phyloP scores from a whole-genome alignment of 169 alveolate species.

The Plasmodium adleri region DNA sequence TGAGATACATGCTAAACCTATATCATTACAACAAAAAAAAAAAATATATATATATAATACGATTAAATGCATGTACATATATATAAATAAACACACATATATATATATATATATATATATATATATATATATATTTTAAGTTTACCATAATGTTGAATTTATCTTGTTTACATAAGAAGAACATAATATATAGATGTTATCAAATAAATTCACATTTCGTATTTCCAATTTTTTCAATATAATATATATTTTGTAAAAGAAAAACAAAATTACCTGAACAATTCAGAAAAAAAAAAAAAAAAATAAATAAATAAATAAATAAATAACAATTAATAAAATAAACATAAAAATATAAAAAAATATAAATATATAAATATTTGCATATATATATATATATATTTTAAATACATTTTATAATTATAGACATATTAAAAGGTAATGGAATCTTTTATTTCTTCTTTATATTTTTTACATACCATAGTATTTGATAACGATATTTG shows the following conservation, averaged over 20 bases:
- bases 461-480: conserved; percentile 42
- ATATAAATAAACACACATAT: too few species aligned
- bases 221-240: conserved; percentile 64
- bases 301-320: background rate
- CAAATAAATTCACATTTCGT: conserved; percentile 70
- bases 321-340: background rate
- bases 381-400: too few species aligned
- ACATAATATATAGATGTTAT: conserved; percentile 59
- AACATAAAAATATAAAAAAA: background rate
- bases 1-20: conserved; percentile 72
- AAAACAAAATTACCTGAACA: conserved; percentile 61
- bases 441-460: background rate
- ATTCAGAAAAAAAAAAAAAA: conserved; percentile 26
- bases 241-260: conserved; percentile 66
- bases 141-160: conserved; percentile 72
- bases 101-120: background rate
- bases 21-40: background rate
- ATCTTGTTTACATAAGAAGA: conserved; percentile 71
- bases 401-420: too few species aligned
- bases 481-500: conserved; percentile 66
- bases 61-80: too few species aligned
- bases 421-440: too few species aligned
- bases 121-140: background rate
- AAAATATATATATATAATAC: background rate
- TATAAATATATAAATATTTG: conserved; percentile 11